Evolutionary conservation across 2,329 filamentous ascomycete genomes (phyloP), one percentile per base, ranked within the genome.

Genomic region (Ophiostoma ulmi): DNA sequence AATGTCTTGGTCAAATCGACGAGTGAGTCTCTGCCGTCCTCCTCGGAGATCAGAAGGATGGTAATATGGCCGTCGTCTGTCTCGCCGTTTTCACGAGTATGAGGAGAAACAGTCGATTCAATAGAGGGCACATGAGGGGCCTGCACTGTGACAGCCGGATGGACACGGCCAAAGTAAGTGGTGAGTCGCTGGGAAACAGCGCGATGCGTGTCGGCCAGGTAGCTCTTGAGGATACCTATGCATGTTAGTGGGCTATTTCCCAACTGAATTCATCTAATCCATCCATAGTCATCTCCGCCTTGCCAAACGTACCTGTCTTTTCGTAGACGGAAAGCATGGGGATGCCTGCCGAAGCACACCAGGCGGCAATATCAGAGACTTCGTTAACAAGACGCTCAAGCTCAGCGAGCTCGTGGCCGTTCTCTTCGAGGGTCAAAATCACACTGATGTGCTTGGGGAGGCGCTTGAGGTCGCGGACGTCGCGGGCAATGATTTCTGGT

Each of bases 1-100:
- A 99, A 84, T 0, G 96, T 98, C 77, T 94, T 93, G 61, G 95
- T 99, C 65, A 99, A 86, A 79, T 99, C 95, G 58, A 99, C 94
- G 73, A 99, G 87, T 4, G 94, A 97, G 77, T 97, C 93, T 70
- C 94, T 88, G 67, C 95, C 94, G 76, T 99, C 95, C 70, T 94
- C 91, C 52, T 89, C 88, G 17, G 93, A 97, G 68, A 99, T 87
- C 55, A 99, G 87, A 71, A 97, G 87, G 22, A 98, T 79, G 36
- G 83, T 80, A 70, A 90, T 78, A 76, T 83, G 79, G 74, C 82
- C 79, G 75, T 78, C 74, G 72, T 77, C 74, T 74, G 48, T 75
- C 52, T 73, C 69, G 48, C 69, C 72, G 35, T 69, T 69, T n/a
- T 67, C 69, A 80, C 70, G 82, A 77, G 78, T 80, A 44, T 70